Evolutionary conservation across 2,329 filamentous ascomycete genomes (phyloP).

Genomic region (Fusarium sp.): DNA sequence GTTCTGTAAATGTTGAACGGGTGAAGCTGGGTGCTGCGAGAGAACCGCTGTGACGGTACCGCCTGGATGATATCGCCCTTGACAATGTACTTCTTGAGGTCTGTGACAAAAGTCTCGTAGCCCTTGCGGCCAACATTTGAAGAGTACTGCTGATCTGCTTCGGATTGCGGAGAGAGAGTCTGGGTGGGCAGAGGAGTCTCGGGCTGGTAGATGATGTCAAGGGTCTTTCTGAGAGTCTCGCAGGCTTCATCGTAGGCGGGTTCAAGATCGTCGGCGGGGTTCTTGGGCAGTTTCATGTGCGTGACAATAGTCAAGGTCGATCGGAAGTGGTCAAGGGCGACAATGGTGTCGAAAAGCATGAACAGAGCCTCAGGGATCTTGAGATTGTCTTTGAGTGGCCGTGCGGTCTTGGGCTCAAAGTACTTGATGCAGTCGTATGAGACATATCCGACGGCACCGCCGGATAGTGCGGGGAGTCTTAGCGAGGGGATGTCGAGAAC

Average conservation of each 20-base stretch:
- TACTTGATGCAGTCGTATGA: constrained; percentile 98
- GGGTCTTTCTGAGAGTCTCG: constrained; percentile 64
- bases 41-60: constrained; percentile 92
- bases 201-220: constrained; percentile 76
- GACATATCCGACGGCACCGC: constrained; percentile 94
- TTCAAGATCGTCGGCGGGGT: constrained; percentile 60
- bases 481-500: constrained; percentile 86
- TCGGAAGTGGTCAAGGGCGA: constrained; percentile 95
- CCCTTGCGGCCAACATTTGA: constrained; percentile 91
- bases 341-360: constrained; percentile 94
- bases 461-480: constrained; percentile 84
- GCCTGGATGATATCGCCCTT: constrained; percentile 97
- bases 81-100: constrained; percentile 88
- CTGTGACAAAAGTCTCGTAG: constrained; percentile 89
- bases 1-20: constrained; percentile 99
- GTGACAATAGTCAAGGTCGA: constrained; percentile 93
- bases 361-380: constrained; percentile 93
- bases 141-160: constrained; percentile 78
- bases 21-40: constrained; percentile 87
- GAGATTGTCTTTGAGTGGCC: constrained; percentile 87
- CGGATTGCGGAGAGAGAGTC: constrained; percentile 63
- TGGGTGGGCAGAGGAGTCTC: constrained; percentile 83
- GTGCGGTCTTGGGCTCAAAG: constrained; percentile 96
- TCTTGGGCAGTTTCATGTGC: constrained; percentile 76
- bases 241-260: constrained; percentile 64